phyloP scores from a whole-genome alignment of 2,329 filamentous ascomycete genomes.

The Verruconis gallopava region DNA sequence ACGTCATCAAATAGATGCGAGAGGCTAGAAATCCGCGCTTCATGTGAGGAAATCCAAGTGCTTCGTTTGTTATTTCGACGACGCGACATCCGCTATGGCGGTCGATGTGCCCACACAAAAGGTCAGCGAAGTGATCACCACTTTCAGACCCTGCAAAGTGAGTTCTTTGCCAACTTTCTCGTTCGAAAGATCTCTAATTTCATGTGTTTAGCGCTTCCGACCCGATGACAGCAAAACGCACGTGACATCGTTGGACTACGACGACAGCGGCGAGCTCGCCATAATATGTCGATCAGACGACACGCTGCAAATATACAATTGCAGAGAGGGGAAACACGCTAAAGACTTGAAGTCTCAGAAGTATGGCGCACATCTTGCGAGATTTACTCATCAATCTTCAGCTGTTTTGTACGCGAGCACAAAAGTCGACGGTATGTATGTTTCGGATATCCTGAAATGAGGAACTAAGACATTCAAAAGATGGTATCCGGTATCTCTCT shows the following conservation, averaged over 20 bases:
- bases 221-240: slow-evolving; percentile 39
- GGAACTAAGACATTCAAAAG: slow-evolving; percentile 29
- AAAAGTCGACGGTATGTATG: slow-evolving; percentile 68
- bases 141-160: slow-evolving; percentile 5
- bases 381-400: slow-evolving; percentile 83
- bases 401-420: slow-evolving; percentile 94
- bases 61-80: no score
- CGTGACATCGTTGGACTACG: slow-evolving; percentile 88
- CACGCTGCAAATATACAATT: slow-evolving; percentile 89
- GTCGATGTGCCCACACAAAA: slow-evolving; percentile 9
- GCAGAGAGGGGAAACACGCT: slow-evolving; percentile 76
- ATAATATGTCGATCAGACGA: slow-evolving; percentile 90
- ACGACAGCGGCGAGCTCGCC: slow-evolving; percentile 84
- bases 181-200: background rate
- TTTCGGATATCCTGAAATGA: no score
- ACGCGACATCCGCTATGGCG: no score
- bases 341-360: slow-evolving; percentile 92
- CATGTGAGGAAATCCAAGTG: no score
- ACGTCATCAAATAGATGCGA: no score
- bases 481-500: slow-evolving; percentile 73
- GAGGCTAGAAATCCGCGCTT: no score
- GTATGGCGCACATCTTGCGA: slow-evolving; percentile 86
- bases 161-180: background rate
- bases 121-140: slow-evolving; percentile 7
- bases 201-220: slow-evolving; percentile 29